These are phyloP conservation scores for Cladosporium sp. DNA, from an alignment of 2,329 filamentous ascomycete genomes.

Conservation along the genomic window DNA sequence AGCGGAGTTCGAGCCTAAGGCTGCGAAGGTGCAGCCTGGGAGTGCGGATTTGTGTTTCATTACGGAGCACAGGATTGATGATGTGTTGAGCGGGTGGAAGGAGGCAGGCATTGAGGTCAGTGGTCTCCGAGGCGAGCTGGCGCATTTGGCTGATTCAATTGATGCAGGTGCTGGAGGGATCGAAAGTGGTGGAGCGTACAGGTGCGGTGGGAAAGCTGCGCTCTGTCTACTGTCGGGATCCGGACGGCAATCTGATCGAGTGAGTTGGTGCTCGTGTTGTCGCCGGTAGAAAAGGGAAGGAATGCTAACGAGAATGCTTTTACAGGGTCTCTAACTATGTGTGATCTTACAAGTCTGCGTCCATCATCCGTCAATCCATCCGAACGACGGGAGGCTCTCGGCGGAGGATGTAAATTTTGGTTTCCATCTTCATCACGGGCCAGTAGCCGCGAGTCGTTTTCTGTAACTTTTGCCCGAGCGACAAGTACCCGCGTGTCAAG, in stretches of 20 bases:
- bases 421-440: conserved; percentile 48
- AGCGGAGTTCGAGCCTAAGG: conserved; percentile 56
- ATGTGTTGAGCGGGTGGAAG: conserved; percentile 39
- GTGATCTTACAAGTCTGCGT: conserved; percentile 9
- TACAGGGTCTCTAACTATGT: conserved; percentile 27
- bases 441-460: conserved; percentile 46
- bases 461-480: conserved; percentile 13
- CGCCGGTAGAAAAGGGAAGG: background rate
- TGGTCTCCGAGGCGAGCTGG: background rate
- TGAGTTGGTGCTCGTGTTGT: conserved; percentile 31
- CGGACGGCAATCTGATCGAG: conserved; percentile 58
- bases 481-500: conserved; percentile 12
- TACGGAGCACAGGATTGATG: conserved; percentile 45
- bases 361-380: no score
- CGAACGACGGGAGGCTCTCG: conserved; percentile 19
- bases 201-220: conserved; percentile 50
- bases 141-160: conserved; percentile 5
- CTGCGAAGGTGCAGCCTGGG: conserved; percentile 47
- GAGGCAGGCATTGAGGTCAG: conserved; percentile 41
- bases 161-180: conserved; percentile 39
- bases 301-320: background rate
- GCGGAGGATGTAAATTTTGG: conserved; percentile 47
- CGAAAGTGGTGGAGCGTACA: conserved; percentile 47
- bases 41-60: conserved; percentile 57
- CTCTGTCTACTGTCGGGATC: conserved; percentile 56